phyloP scores from a whole-genome alignment of 345 rosid species.

The Turnera subulata region DNA sequence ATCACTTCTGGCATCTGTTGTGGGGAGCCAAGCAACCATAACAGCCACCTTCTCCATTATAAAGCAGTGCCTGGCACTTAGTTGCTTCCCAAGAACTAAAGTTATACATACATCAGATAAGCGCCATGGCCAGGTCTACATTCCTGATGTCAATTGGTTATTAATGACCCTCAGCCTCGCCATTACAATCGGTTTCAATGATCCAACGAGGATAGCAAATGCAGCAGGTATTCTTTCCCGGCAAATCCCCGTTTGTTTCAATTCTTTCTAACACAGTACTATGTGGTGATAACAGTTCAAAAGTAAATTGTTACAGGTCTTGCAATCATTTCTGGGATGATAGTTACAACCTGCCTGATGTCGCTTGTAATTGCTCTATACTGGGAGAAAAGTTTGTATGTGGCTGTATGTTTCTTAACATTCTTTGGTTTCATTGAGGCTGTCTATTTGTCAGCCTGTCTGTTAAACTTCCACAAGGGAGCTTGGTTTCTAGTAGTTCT shows the following conservation, averaged over 20 bases:
- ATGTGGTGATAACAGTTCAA: background rate
- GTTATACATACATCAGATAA: constrained; percentile 55
- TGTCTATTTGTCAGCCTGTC: constrained; percentile 36
- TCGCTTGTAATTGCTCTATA: constrained; percentile 49
- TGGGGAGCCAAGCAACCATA: constrained; percentile 46
- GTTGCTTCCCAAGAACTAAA: constrained; percentile 56
- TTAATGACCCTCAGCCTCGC: constrained; percentile 54
- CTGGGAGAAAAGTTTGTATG: constrained; percentile 44
- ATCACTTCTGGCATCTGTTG: constrained; percentile 45
- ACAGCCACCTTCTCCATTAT: constrained; percentile 62
- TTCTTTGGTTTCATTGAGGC: constrained; percentile 48
- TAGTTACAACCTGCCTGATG: constrained; percentile 61
- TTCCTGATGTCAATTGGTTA: constrained; percentile 58
- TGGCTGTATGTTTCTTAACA: constrained; percentile 41
- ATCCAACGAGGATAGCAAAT: constrained; percentile 31
- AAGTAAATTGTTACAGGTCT: constrained; percentile 33
- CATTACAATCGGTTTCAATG: constrained; percentile 42
- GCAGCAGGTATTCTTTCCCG: constrained; percentile 39
- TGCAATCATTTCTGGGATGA: constrained; percentile 49
- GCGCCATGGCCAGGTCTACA: constrained; percentile 55
- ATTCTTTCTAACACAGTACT: too few relatives aligned
- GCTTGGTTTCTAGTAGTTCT: constrained; percentile 48
- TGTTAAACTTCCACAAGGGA: constrained; percentile 46
- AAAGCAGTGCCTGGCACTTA: constrained; percentile 55
- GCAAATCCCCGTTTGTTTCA: background rate